Percentiles rank a stretch among this genome's conserved stretches.
These are phyloP conservation scores for Podospora sp. DNA, from an alignment of 495 filamentous ascomycete species.

Conservation along the genomic window DNA sequence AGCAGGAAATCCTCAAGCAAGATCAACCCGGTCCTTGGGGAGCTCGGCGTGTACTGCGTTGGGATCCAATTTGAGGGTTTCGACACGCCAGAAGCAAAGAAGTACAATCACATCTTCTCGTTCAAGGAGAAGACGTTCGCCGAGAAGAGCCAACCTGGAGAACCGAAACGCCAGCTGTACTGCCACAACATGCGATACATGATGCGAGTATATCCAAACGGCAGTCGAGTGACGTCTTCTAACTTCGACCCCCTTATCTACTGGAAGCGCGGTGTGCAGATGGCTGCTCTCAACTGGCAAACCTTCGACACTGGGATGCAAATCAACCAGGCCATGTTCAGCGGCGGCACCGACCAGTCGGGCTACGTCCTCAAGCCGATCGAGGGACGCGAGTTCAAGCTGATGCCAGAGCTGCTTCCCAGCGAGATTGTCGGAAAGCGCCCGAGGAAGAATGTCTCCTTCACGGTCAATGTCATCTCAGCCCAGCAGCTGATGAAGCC, in stretches of 20 bases:
- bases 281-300: conserved; percentile 98
- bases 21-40: conserved; percentile 79
- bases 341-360: conserved; percentile 80
- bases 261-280: conserved; percentile 94
- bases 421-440: conserved; percentile 54
- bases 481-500: conserved; percentile 92
- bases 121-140: conserved; percentile 85
- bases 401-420: conserved; percentile 50
- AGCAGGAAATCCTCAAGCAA: conserved; percentile 74
- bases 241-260: conserved; percentile 92
- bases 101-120: conserved; percentile 90
- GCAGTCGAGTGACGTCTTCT: conserved; percentile 74
- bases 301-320: conserved; percentile 95
- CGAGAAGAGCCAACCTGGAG: conserved; percentile 69
- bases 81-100: conserved; percentile 71
- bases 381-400: conserved; percentile 67
- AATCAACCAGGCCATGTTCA: conserved; percentile 97
- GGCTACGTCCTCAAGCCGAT: conserved; percentile 94
- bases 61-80: conserved; percentile 85
- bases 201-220: conserved; percentile 90
- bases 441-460: conserved; percentile 75
- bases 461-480: conserved; percentile 86
- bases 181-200: conserved; percentile 89
- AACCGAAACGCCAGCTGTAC: conserved; percentile 72
- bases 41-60: conserved; percentile 84